These are phyloP conservation scores for Penicillium paradoxum DNA, from an alignment of 495 filamentous ascomycete genomes.

Conservation along the genomic window DNA sequence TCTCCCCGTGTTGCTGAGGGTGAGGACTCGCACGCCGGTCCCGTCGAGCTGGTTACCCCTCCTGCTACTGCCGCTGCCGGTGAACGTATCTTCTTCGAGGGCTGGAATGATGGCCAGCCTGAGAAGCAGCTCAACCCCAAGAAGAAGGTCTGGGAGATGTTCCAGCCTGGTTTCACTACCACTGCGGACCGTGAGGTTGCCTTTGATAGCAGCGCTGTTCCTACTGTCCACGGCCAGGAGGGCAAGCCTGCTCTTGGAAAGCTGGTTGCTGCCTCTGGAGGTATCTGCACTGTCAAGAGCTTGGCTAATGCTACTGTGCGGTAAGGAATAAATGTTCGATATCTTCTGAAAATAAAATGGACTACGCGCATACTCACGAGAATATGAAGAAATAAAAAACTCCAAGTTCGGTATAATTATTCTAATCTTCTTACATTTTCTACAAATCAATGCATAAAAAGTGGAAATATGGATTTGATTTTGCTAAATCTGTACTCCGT, in stretches of 20 bases:
- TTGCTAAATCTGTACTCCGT: constrained; percentile 4
- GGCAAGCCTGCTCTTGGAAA: constrained; percentile 63
- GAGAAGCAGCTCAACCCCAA: constrained; percentile 93
- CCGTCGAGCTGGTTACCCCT: constrained; percentile 87
- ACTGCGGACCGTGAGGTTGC: constrained; percentile 72
- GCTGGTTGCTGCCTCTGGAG: constrained; percentile 65
- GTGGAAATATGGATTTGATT: neutral
- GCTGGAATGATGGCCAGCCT: constrained; percentile 81
- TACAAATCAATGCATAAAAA: neutral
- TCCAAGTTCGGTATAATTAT: constrained; percentile 3
- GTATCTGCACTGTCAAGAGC: constrained; percentile 67
- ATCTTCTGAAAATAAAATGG: constrained; percentile 17
- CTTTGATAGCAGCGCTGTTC: constrained; percentile 62
- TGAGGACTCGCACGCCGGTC: constrained; percentile 78
- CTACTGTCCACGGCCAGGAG: constrained; percentile 53
- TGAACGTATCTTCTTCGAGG: constrained; percentile 87
- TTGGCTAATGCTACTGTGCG: constrained; percentile 69
- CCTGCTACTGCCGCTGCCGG: constrained; percentile 75
- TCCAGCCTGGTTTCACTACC: constrained; percentile 92
- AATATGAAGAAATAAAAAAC: constrained; percentile 22
- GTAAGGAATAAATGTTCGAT: constrained; percentile 22
- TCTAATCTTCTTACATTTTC: neutral
- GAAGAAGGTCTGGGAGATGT: constrained; percentile 97
- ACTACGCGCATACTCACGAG: constrained; percentile 28
- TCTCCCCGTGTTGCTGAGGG: constrained; percentile 74